Percentiles rank a stretch among this genome's conserved stretches.
Conservation (phyloP, 305 asterid species). For the Fraxinus angustifolia region DNA sequence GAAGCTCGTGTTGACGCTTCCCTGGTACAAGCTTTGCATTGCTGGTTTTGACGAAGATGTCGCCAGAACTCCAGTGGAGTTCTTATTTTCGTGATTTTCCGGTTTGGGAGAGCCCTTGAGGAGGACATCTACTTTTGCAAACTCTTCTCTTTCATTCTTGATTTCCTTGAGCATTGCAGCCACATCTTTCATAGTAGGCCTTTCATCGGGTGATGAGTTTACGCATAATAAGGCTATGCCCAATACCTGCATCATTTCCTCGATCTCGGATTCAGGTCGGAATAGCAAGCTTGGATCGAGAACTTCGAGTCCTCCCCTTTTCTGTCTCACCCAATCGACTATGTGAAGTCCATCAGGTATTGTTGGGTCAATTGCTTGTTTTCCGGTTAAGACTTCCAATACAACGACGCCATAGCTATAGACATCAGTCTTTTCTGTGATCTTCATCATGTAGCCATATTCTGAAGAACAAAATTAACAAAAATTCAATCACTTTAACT, state of each 20-base stretch:
- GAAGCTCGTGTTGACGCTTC: constrained; percentile 62
- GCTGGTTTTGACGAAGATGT: constrained; percentile 32
- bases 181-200: constrained; percentile 78
- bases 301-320: constrained; percentile 41
- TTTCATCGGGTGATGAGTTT: constrained; percentile 55
- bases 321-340: constrained; percentile 76
- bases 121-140: constrained; percentile 37
- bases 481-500: background rate
- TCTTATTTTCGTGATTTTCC: constrained; percentile 23
- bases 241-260: constrained; percentile 70
- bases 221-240: constrained; percentile 82
- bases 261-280: constrained; percentile 51
- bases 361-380: constrained; percentile 74
- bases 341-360: constrained; percentile 78
- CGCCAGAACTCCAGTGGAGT: constrained; percentile 25
- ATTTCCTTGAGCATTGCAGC: constrained; percentile 83
- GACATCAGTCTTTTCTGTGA: constrained; percentile 78
- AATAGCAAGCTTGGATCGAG: constrained; percentile 42
- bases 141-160: constrained; percentile 63
- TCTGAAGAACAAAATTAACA: background rate
- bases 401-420: constrained; percentile 81
- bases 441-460: constrained; percentile 73
- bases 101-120: constrained; percentile 33
- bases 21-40: constrained; percentile 40
- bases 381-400: constrained; percentile 70